Evolutionary conservation across 441 rosid species (phyloP), one percentile per base, ranked within the genome.

Genomic region (Eruca vesicaria): DNA sequence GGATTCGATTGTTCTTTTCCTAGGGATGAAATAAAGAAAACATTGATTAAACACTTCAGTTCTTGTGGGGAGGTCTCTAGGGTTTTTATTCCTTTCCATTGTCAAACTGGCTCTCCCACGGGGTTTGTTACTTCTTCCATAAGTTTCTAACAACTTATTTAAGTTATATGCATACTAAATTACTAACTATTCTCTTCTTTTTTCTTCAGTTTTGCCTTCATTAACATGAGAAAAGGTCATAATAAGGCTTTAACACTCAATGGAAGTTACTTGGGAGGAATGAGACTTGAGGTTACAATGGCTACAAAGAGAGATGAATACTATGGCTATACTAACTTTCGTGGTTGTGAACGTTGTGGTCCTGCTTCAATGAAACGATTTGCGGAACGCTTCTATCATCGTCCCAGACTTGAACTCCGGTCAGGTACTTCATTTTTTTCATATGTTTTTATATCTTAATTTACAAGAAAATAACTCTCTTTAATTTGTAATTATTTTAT

Each of bases 1-100:
- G 97, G 97, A 14, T 86, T 90, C 66, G 87, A 88, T 59, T 55
- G 41, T 12, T 77, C 85, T 12, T 55, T 62, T 28, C 83, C 80
- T 1, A 84, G 71, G 79, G 90, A 89, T 15, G 83, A 85, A 83
- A 69, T 81, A 48, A 87, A 82, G 74, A 76, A 48, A 28, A 6
- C 83, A 45, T 78, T 92, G 70, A 63, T 23, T 26, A 82, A 79
- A 60, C 91, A 86, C 68, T 92, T 90, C 77, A 70, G 81, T 15
- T 53, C 78, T 15, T 88, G 92, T 68, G 98, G 98, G 7, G 85
- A 81, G 71, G 65, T 89, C 41, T 7, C 82, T 32, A 81, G 84
- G 73, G 55, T 90, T 45, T 68, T 79, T 5, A 21, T 90, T 50
- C 97, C 98, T 3, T 60, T 66, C n/a, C 92, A 89, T 65, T 71